phyloP scores from a whole-genome alignment of 2,329 filamentous ascomycete genomes.

The Ophiostoma triangulosporum region DNA sequence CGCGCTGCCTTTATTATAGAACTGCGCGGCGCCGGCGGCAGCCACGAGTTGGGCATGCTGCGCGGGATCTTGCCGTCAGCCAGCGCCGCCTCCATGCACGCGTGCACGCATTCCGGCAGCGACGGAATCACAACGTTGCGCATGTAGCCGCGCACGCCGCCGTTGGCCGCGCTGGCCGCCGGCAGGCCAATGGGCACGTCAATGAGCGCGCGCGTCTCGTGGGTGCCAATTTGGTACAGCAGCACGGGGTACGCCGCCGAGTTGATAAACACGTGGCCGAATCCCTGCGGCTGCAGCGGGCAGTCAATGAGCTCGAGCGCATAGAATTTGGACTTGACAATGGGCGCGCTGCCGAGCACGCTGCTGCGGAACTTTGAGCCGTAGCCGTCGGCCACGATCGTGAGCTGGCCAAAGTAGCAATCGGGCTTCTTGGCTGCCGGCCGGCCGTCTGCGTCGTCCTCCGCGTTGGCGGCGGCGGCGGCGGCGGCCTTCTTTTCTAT shows the following conservation, averaged over 20 bases:
- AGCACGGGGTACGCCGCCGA: slow-evolving; percentile 58
- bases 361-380: slow-evolving; percentile 81
- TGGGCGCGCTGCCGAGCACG: slow-evolving; percentile 51
- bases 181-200: slow-evolving; percentile 72
- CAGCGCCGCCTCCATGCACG: slow-evolving; percentile 62
- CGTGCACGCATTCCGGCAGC: slow-evolving; percentile 57
- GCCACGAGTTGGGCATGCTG: slow-evolving; percentile 92
- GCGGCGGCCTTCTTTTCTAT: slow-evolving; percentile 17
- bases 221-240: slow-evolving; percentile 92
- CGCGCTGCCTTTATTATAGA: slow-evolving; percentile 35
- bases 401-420: slow-evolving; percentile 78
- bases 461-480: background rate
- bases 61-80: slow-evolving; percentile 61
- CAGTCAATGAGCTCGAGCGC: slow-evolving; percentile 86
- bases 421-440: slow-evolving; percentile 39
- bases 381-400: slow-evolving; percentile 85
- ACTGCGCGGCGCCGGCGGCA: slow-evolving; percentile 44
- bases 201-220: slow-evolving; percentile 80
- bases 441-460: background rate
- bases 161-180: slow-evolving; percentile 56
- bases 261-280: slow-evolving; percentile 80
- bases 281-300: slow-evolving; percentile 56
- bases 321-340: slow-evolving; percentile 79
- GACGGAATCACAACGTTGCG: slow-evolving; percentile 60
- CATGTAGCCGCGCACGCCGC: slow-evolving; percentile 78